A percentile compares a stretch with the other conserved stretches of the same genome.
phyloP scores from a whole-genome alignment of 2,329 filamentous ascomycete genomes.

The Diaporthe citri region DNA sequence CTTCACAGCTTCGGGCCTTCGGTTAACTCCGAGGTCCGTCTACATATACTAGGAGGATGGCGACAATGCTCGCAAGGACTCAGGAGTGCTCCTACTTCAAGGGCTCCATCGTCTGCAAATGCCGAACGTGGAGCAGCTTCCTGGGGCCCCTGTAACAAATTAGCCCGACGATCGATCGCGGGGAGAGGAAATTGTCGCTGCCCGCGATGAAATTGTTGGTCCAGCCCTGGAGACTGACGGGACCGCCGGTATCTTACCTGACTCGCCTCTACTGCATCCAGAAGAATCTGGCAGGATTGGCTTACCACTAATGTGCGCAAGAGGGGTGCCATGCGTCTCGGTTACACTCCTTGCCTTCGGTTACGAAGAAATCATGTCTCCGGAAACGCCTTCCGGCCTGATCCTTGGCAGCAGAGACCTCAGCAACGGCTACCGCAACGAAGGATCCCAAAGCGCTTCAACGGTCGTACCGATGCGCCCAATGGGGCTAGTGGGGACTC shows the following conservation, averaged over 20 bases:
- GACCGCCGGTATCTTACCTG: background rate
- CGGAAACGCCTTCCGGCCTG: background rate
- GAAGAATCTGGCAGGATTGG: background rate
- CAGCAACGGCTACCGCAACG: background rate
- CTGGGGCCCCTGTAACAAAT: background rate
- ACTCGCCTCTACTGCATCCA: slow-evolving; percentile 6
- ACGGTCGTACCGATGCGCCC: background rate
- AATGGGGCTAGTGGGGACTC: background rate
- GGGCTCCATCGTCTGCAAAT: background rate
- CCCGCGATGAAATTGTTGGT: background rate
- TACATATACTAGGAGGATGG: background rate
- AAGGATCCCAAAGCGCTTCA: background rate
- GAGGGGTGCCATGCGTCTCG: background rate
- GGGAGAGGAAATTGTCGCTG: background rate
- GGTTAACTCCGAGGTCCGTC: background rate
- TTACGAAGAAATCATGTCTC: background rate
- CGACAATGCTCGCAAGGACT: background rate
- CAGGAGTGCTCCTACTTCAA: background rate
- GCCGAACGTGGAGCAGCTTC: background rate
- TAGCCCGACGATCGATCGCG: background rate
- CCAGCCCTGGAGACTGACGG: background rate
- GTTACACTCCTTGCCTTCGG: background rate
- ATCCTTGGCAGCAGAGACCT: background rate
- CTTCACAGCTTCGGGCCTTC: background rate
- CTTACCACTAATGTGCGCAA: background rate